These are phyloP conservation scores for Vitellaria paradoxa DNA, from an alignment of 179 eudicot species.

Conservation along the genomic window DNA sequence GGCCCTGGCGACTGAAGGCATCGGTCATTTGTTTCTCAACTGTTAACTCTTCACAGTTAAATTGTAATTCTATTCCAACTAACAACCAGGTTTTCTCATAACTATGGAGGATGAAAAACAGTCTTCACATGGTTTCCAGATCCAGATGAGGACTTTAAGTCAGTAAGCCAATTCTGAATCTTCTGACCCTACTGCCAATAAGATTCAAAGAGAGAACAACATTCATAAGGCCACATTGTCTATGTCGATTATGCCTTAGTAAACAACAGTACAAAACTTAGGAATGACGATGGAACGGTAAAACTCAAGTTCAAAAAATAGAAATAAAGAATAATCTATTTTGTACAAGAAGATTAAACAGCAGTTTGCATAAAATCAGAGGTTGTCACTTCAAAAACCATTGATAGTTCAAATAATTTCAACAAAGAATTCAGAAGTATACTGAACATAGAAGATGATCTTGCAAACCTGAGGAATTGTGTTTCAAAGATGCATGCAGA, in stretches of 20 bases:
- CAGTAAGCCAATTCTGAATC: neutral
- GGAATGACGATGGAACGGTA: neutral
- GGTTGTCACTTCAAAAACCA: neutral
- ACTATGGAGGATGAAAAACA: neutral
- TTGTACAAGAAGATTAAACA: neutral
- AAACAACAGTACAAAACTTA: neutral
- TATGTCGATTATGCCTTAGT: neutral
- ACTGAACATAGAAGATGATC: constrained; percentile 4
- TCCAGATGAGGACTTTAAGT: neutral
- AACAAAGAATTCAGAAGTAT: neutral
- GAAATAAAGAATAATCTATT: neutral
- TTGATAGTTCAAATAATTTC: neutral
- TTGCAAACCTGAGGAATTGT: constrained; percentile 77
- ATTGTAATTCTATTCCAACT: neutral
- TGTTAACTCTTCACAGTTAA: neutral
- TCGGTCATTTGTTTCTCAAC: neutral
- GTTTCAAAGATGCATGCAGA: constrained; percentile 77
- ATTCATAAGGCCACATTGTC: neutral
- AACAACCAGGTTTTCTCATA: neutral
- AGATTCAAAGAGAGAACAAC: no score
- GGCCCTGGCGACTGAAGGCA: no score
- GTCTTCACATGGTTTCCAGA: neutral
- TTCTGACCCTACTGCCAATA: neutral
- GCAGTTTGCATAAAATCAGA: neutral
- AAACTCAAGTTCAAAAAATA: neutral